Percentiles rank a stretch among this genome's conserved stretches.
These are phyloP conservation scores for Yamadazyma scolyti DNA, from an alignment of 805 yeast species.

Conservation along the genomic window DNA sequence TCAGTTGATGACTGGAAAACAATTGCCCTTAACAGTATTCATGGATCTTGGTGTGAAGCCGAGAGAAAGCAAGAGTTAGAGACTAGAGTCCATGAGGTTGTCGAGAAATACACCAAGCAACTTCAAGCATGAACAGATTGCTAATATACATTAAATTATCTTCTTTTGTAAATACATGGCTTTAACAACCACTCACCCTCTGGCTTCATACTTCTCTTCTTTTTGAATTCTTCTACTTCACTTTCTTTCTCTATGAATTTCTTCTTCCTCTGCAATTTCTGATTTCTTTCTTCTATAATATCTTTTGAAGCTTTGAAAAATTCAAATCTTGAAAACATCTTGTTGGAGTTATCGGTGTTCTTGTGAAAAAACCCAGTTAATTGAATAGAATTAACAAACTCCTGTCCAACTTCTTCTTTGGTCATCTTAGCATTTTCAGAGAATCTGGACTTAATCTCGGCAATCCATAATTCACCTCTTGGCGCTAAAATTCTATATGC, in stretches of 20 bases:
- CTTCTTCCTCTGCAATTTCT: constrained; percentile 57
- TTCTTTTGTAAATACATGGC: constrained; percentile 93
- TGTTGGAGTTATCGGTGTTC: constrained; percentile 79
- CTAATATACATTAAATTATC: constrained; percentile 22
- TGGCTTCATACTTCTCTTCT: constrained; percentile 50
- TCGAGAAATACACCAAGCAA: constrained; percentile 26
- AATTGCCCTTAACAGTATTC: constrained; percentile 62
- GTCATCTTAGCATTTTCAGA: constrained; percentile 44
- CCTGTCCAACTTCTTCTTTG: constrained; percentile 50
- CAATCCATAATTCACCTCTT: constrained; percentile 94
- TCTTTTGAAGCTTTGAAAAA: constrained; percentile 83
- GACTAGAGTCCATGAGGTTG: constrained; percentile 41
- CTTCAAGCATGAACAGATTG: background rate
- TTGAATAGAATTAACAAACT: constrained; percentile 76
- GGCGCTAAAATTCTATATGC: constrained; percentile 86
- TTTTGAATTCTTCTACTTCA: constrained; percentile 56
- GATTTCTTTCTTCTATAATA: constrained; percentile 57
- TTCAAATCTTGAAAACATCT: constrained; percentile 93
- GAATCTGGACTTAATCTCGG: constrained; percentile 93
- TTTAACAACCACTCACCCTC: constrained; percentile 89
- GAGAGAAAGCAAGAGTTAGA: constrained; percentile 50
- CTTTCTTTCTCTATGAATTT: constrained; percentile 70
- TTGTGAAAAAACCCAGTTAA: constrained; percentile 82
- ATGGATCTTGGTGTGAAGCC: constrained; percentile 71
- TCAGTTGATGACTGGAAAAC: constrained; percentile 55